Percentiles rank a stretch among this genome's conserved stretches.
phyloP scores from a whole-genome alignment of 2,329 filamentous ascomycete genomes.

The Trichoderma pleuroti region DNA sequence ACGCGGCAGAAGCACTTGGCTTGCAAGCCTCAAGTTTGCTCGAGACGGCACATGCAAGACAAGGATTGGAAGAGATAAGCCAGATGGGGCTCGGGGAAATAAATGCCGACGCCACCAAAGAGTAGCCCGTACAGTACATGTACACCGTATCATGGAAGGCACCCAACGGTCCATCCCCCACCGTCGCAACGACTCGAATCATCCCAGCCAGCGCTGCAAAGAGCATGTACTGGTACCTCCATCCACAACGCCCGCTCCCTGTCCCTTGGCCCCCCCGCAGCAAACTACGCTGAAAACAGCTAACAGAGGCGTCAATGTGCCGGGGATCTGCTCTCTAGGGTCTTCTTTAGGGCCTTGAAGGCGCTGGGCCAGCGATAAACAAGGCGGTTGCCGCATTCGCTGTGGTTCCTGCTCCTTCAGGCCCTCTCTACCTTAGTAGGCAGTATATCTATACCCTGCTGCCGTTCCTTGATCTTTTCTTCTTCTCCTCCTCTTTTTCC shows the following conservation, averaged over 20 bases:
- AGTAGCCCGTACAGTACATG: not conserved
- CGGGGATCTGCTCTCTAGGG: conserved; percentile 11
- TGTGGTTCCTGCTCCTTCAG: not conserved
- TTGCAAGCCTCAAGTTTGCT: not conserved
- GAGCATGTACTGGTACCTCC: not conserved
- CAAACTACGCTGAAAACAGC: conserved; percentile 9
- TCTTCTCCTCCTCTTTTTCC: not conserved
- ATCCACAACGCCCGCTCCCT: not conserved
- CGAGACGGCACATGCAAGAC: not conserved
- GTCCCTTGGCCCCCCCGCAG: conserved; percentile 1
- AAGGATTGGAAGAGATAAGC: not conserved
- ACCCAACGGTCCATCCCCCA: not conserved
- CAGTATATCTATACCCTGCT: conserved; percentile 2
- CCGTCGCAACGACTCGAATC: not conserved
- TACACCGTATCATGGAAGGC: not conserved
- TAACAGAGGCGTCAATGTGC: conserved; percentile 13
- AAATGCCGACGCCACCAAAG: conserved; percentile 9
- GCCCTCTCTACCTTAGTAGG: no score
- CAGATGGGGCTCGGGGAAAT: not conserved
- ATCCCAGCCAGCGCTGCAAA: not conserved
- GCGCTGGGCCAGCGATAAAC: not conserved
- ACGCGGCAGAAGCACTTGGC: not conserved
- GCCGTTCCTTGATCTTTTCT: not conserved
- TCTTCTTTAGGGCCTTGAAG: not conserved
- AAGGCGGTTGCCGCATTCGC: not conserved